Evolutionary conservation across 768 basidiomycete genomes (phyloP).

Genomic region (Pleurotus sapidus): DNA sequence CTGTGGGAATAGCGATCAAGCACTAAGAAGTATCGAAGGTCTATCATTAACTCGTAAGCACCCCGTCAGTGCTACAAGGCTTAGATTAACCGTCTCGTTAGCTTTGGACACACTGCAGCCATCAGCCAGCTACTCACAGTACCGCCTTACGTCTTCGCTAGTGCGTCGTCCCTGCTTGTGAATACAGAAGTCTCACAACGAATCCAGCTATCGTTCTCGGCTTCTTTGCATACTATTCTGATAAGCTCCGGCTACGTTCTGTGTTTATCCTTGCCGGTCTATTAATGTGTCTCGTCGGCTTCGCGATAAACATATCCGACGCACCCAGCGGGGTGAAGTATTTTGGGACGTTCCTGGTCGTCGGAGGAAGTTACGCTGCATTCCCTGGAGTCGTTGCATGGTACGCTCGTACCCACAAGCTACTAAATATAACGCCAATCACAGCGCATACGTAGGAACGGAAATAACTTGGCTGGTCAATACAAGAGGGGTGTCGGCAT

Average conservation of each 20-base stretch:
- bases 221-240: constrained; percentile 55
- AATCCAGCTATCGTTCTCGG: constrained; percentile 47
- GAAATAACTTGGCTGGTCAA: constrained; percentile 64
- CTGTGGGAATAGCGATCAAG: constrained; percentile 53
- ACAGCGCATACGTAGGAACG: constrained; percentile 39
- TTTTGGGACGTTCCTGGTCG: constrained; percentile 69
- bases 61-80: background rate
- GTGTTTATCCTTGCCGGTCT: constrained; percentile 57
- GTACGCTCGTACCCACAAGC: constrained; percentile 26
- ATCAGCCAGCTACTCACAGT: constrained; percentile 66
- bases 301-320: constrained; percentile 59
- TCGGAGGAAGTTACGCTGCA: constrained; percentile 56
- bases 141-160: constrained; percentile 62
- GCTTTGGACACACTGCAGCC: constrained; percentile 56
- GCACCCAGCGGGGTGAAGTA: constrained; percentile 57
- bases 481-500: constrained; percentile 70
- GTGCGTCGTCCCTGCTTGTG: constrained; percentile 30
- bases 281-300: constrained; percentile 52
- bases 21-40: constrained; percentile 42
- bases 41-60: constrained; percentile 53
- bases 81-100: constrained; percentile 14
- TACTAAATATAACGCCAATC: background rate
- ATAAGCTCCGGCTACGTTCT: constrained; percentile 49
- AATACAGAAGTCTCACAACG: background rate
- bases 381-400: constrained; percentile 64